Evolutionary conservation across 148 eudicot species (phyloP).

Genomic region (Chenopodium berlandieri): DNA sequence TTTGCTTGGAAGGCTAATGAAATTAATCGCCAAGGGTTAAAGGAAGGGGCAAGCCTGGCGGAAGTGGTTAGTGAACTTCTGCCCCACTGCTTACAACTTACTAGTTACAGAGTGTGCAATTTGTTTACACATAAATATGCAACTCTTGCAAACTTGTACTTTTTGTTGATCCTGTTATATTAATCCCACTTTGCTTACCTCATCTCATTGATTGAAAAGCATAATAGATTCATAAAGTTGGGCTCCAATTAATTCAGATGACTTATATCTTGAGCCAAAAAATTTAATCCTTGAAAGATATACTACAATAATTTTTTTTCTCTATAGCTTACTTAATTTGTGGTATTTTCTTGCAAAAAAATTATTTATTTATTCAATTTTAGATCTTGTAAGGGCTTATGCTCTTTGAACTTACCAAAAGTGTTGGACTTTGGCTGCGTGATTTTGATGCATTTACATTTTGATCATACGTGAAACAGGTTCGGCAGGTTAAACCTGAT

Average conservation of each 20-base stretch:
- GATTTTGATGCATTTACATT: conserved; percentile 8
- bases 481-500: conserved; percentile 82
- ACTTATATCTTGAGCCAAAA: not conserved
- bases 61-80: conserved; percentile 72
- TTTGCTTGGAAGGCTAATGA: conserved; percentile 88
- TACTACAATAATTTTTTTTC: not conserved
- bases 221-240: not conserved
- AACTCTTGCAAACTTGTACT: not conserved
- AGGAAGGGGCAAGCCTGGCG: conserved; percentile 82
- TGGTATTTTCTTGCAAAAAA: not conserved
- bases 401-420: not conserved
- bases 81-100: not conserved
- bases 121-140: not conserved
- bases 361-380: not conserved
- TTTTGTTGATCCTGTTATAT: not conserved
- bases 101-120: not conserved
- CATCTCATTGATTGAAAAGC: not conserved
- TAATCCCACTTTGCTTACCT: not conserved
- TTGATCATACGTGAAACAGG: conserved; percentile 43
- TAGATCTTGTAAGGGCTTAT: not conserved
- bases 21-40: conserved; percentile 77
- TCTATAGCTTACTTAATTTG: not conserved
- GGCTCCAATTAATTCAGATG: not conserved
- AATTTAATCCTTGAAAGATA: not conserved
- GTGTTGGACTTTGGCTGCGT: not conserved